Base-by-base conservation (phyloP, 2,329 filamentous ascomycete genomes). In the Alternaria hordeiaustralica region DNA sequence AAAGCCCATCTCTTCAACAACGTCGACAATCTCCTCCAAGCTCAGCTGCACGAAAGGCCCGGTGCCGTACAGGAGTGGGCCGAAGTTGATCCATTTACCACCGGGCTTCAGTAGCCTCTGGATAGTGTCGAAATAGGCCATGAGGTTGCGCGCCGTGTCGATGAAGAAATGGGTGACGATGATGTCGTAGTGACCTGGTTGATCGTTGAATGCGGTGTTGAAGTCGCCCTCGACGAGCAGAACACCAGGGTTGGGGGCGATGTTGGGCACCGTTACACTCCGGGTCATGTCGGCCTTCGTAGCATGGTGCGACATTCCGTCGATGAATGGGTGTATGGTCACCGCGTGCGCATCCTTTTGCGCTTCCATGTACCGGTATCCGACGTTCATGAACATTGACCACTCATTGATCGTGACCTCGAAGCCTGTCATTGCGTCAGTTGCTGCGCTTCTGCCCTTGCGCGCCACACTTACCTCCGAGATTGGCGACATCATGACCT, bases 101-200 rank as follows among this genome's bases (percentile, higher is more conserved):
- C 85, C 86, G 0, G 74, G 71, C 46, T 78, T 81, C 3, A 89
- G 78, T 0, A 86, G 68, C 0, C 72, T 73, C 54, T 84, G 79
- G 46, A 88, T 88, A 0, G 82, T 87, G 36, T 88, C 85, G 6
- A 88, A 78, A 63, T 88, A 89, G 0, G 70, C 76, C 71, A 87
- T 80, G 1, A 88, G 72, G 58, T 88, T 88, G 0, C 86, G 82
- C 0, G 87, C 87, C 0, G 87, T 89, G 69, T 89, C 87, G 66
- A 89, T 88, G 75, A 89, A 88, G 76, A 88, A 89, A 46, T 87
- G 82, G 0, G 87, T 88, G 0, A 87, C 73, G 0, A 89, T 74
- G 1, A 82, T 78, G 57, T 88, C 86, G 71, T 81, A 88, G 5
- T 66, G 62, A 0, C 64, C 69, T 6, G 58, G 23, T 44, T 68